Percentiles rank a stretch among this genome's conserved stretches.
These are phyloP conservation scores for Silene uniflora DNA, from an alignment of 148 eudicot genomes.

Conservation along the genomic window DNA sequence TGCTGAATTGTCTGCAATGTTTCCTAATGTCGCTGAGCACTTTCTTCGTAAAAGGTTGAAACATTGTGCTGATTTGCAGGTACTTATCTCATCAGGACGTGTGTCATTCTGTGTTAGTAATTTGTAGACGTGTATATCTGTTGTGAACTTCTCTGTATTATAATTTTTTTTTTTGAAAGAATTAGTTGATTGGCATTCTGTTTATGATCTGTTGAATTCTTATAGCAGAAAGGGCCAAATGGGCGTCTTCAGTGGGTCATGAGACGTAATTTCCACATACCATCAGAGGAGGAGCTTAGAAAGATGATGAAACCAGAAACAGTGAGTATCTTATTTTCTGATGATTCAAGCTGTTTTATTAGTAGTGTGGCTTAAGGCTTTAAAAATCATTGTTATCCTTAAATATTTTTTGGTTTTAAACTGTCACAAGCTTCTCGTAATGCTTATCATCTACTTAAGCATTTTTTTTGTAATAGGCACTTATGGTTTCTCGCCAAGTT, in stretches of 20 bases:
- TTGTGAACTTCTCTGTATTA: not conserved
- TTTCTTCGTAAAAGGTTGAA: constrained; percentile 81
- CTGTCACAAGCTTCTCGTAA: no score
- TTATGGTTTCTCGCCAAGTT: not conserved
- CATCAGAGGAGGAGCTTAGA: constrained; percentile 88
- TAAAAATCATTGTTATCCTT: not conserved
- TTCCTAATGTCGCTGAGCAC: constrained; percentile 64
- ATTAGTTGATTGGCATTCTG: not conserved
- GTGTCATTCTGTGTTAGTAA: not conserved
- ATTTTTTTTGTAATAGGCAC: not conserved
- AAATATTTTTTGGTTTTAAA: not conserved
- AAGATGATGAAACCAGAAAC: constrained; percentile 92
- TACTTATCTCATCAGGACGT: not conserved
- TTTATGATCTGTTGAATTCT: not conserved
- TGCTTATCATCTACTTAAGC: not conserved
- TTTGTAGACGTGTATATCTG: not conserved
- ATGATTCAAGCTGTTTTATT: not conserved
- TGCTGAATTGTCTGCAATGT: constrained; percentile 74
- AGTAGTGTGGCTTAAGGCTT: not conserved
- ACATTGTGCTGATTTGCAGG: constrained; percentile 93
- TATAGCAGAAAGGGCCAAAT: constrained; percentile 56
- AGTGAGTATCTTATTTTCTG: constrained; percentile 49
- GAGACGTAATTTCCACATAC: constrained; percentile 85
- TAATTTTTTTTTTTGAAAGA: not conserved
- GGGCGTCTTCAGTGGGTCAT: constrained; percentile 74